phyloP scores from a whole-genome alignment of 2,329 filamentous ascomycete genomes.

The Hypoxylon rubiginosum region DNA sequence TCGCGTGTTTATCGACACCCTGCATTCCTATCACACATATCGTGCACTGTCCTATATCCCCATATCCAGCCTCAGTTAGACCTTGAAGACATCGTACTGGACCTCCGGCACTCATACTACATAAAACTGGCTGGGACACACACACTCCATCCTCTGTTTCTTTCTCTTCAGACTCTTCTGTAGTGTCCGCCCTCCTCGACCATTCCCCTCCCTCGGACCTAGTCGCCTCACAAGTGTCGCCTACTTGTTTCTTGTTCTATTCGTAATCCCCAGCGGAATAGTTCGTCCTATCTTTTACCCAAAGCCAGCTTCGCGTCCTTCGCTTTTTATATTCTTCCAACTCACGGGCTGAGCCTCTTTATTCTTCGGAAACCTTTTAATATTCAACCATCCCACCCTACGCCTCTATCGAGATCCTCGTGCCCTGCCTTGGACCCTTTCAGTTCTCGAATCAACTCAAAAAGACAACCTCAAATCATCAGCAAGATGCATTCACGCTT shows the following conservation, averaged over 20 bases:
- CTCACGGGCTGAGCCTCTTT: slow-evolving; percentile 52
- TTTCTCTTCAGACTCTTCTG: slow-evolving; percentile 44
- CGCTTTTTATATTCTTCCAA: slow-evolving; percentile 48
- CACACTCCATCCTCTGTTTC: slow-evolving; percentile 22
- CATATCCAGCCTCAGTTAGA: slow-evolving; percentile 30
- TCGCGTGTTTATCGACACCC: slow-evolving; percentile 42
- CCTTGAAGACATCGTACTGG: slow-evolving; percentile 34
- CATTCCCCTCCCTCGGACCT: slow-evolving; percentile 37
- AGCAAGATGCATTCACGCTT: slow-evolving; percentile 64
- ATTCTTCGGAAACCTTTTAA: slow-evolving; percentile 34
- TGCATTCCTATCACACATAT: slow-evolving; percentile 39
- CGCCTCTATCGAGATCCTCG: slow-evolving; percentile 5
- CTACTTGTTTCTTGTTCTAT: slow-evolving; percentile 40
- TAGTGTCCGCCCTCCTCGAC: slow-evolving; percentile 42
- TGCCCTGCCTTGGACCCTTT: slow-evolving; percentile 5
- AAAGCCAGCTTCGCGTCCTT: slow-evolving; percentile 47
- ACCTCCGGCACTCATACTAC: slow-evolving; percentile 33
- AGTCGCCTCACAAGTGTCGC: slow-evolving; percentile 32
- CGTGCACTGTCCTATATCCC: slow-evolving; percentile 41
- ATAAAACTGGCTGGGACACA: slow-evolving; percentile 42
- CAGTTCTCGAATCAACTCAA: not conserved
- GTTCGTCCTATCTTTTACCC: slow-evolving; percentile 51
- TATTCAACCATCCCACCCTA: slow-evolving; percentile 18
- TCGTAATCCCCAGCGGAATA: slow-evolving; percentile 43
- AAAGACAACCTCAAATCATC: slow-evolving; percentile 27